Percentiles rank a stretch among this genome's conserved stretches.
Evolutionary conservation across 768 basidiomycete genomes (phyloP).

Genomic region (Pleurotus djamor): DNA sequence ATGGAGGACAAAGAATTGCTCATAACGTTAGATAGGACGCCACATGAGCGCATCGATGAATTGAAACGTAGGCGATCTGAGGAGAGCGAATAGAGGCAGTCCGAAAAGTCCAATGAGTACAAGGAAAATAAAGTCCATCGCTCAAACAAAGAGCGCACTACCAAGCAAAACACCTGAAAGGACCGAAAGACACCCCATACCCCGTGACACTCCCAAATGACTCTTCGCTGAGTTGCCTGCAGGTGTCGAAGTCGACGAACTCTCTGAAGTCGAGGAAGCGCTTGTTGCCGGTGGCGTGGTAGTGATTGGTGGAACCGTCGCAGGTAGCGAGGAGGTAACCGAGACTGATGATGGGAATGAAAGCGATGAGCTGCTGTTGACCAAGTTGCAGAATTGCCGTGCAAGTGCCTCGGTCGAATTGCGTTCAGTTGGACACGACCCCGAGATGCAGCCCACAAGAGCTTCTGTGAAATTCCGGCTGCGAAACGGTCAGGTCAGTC

Average conservation of each 20-base stretch:
- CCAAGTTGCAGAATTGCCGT: conserved; percentile 44
- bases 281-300: not conserved
- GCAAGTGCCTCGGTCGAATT: conserved; percentile 39
- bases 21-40: no score
- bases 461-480: conserved; percentile 31
- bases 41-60: no score
- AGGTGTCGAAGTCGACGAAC: not conserved
- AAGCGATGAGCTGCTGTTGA: conserved; percentile 29
- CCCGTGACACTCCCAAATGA: no score
- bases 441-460: conserved; percentile 34
- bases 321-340: not conserved
- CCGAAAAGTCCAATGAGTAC: no score
- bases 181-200: no score
- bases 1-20: no score
- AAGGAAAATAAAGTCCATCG: no score
- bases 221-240: no score
- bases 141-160: no score
- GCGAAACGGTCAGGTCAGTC: not conserved
- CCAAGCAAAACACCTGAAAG: no score
- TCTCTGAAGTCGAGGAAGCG: not conserved
- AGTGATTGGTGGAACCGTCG: not conserved
- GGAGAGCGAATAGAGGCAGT: no score
- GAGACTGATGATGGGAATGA: conserved; percentile 29
- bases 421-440: conserved; percentile 33
- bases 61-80: no score